Evolutionary conservation across 768 basidiomycete species (phyloP), one percentile per base, ranked within the genome.

Genomic region (Filobasidium wieringae): DNA sequence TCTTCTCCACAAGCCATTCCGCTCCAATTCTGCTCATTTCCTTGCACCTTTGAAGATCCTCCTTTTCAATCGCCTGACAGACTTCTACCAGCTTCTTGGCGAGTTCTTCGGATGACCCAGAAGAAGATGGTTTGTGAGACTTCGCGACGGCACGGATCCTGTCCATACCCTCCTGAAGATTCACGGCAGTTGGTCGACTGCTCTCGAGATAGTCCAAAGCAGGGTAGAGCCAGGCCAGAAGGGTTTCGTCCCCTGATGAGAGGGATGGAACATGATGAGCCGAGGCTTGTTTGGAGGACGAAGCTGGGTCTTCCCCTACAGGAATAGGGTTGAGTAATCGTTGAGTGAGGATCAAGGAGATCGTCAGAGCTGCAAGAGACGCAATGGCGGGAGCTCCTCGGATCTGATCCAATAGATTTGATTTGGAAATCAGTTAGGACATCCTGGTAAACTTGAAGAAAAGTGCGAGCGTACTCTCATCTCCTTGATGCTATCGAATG

Each of bases 301-400:
- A 34, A 5, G 27, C 32, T 7, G 40, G n/a, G n/a, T 30, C 50
- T 30, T 30, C 17, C 15, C 40, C 37, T 5, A 27, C 36, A 31
- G 12, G 29, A 9, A 31, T 4, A 33, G 58, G 58, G 34, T 43
- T 27, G 22, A 43, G 41, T 17, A 60, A 50, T 61, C 63, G 27
- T 59, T 31, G 22, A 49, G 51, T 7, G 79, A 81, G 4, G 76
- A 77, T 4, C 80, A 77, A 43, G 91, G 79, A 63, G 54, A 93
- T 76, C 0, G 86, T 81, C 14, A 93, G 82, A 0, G 88, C 82
- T 6, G 91, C 92, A 12, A 96, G 82, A 0, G 90, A 89, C 0
- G 86, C 92, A 43, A 97, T 96, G 17, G 92, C 93, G 1, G 92
- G 92, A 4, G 92, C 93, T 5, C 92, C 92, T 49, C 93, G 84